Conservation (phyloP, 331 rosid species). For the Dryas integrifolia region DNA sequence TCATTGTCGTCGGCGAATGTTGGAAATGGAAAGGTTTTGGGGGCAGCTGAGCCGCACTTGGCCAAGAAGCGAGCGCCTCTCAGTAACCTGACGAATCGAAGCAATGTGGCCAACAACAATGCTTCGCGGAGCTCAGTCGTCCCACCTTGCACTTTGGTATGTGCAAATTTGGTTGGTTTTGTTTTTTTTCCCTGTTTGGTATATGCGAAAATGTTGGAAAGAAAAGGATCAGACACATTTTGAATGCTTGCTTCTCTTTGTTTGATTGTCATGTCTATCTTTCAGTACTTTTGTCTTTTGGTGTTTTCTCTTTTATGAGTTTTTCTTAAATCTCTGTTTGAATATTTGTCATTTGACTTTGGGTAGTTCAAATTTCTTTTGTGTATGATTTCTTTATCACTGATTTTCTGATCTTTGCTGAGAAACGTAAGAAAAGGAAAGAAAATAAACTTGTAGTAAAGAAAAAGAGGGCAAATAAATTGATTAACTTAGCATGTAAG, state of each 20-base stretch:
- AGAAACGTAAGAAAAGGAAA: background rate
- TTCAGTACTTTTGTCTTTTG: background rate
- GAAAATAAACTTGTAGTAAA: background rate
- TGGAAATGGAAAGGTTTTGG: constrained; percentile 39
- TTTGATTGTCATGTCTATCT: background rate
- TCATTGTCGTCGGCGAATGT: constrained; percentile 21
- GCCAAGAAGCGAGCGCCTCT: constrained; percentile 93
- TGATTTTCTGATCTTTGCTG: background rate
- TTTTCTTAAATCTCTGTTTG: background rate
- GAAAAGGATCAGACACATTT: background rate
- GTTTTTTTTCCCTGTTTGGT: background rate
- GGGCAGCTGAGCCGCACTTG: constrained; percentile 37
- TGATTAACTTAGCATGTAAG: background rate
- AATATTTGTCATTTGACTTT: no score
- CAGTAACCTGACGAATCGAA: constrained; percentile 71
- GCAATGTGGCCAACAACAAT: constrained; percentile 25
- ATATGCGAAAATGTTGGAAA: background rate
- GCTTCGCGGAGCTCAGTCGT: constrained; percentile 39
- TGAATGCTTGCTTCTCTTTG: background rate
- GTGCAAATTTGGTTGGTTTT: background rate
- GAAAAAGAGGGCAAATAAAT: background rate
- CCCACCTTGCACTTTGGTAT: constrained; percentile 52
- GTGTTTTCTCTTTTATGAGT: no score
- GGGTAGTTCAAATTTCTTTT: background rate
- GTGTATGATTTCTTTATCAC: background rate